These are phyloP conservation scores for Penium margaritaceum DNA, from an alignment of 139 green algal species.

Conservation along the genomic window DNA sequence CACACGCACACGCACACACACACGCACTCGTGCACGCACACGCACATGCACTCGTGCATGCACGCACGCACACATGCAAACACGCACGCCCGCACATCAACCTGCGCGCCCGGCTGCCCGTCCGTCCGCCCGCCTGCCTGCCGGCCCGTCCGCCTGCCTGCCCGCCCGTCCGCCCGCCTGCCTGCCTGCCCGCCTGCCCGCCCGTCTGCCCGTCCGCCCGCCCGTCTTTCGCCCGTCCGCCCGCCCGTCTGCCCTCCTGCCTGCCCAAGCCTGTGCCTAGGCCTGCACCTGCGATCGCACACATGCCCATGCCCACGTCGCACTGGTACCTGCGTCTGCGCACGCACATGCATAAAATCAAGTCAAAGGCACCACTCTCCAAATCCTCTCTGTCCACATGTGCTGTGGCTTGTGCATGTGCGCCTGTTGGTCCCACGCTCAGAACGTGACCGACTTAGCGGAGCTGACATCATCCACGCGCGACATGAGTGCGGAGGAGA, in stretches of 20 bases:
- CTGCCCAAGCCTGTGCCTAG: no score
- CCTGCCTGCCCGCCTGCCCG: no score
- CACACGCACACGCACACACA: not conserved
- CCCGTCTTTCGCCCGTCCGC: no score
- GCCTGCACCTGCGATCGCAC: no score
- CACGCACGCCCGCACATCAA: not conserved
- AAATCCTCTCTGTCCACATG: not conserved
- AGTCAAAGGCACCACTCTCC: no score
- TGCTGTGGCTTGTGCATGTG: not conserved
- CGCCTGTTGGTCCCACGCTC: conserved; percentile 10
- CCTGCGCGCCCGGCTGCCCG: no score
- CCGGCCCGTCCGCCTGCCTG: not conserved
- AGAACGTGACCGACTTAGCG: conserved; percentile 53
- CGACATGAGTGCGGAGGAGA: conserved; percentile 15
- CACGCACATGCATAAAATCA: no score
- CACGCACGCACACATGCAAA: not conserved
- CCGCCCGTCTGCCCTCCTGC: no score
- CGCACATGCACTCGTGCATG: not conserved
- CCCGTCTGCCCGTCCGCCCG: no score
- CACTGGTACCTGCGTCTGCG: no score
- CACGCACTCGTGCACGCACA: not conserved
- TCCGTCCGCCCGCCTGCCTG: no score
- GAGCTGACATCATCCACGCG: conserved; percentile 53
- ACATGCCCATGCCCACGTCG: no score
- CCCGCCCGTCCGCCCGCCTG: not conserved